phyloP scores from a whole-genome alignment of 345 rosid genomes.

The Eucalyptus camaldulensis region DNA sequence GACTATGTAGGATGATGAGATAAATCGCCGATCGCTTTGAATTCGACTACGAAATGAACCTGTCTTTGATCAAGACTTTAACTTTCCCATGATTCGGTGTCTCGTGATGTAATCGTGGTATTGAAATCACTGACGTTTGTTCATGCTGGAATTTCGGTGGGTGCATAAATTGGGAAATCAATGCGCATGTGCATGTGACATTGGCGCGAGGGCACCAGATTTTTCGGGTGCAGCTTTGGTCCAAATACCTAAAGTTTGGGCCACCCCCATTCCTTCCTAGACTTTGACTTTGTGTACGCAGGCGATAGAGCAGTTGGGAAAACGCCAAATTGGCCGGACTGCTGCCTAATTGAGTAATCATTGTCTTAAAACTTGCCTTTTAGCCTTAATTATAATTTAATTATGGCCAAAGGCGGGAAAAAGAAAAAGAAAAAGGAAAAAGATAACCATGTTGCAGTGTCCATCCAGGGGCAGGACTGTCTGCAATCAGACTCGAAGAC shows the following conservation, averaged over 20 bases:
- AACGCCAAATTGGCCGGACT: background rate
- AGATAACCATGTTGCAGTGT: background rate
- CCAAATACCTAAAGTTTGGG: background rate
- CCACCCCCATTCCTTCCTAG: background rate
- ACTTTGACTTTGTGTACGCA: background rate
- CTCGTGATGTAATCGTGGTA: background rate
- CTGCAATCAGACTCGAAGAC: background rate
- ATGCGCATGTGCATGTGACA: background rate
- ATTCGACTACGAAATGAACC: background rate
- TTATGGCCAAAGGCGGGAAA: no score
- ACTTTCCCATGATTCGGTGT: background rate
- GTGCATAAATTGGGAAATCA: background rate
- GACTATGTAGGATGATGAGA: background rate
- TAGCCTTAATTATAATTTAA: background rate
- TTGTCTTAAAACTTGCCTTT: background rate
- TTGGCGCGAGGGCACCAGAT: background rate
- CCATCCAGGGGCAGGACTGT: background rate
- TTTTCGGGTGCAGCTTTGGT: background rate
- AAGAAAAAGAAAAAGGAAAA: background rate
- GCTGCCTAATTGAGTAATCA: background rate
- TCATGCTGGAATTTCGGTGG: background rate
- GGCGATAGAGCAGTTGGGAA: background rate
- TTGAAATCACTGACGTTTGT: background rate
- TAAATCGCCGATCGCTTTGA: background rate
- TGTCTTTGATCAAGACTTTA: background rate